A percentile compares a stretch with the other conserved stretches of the same genome.
These are phyloP conservation scores for Tolypocladium sp. DNA, from an alignment of 2,329 filamentous ascomycete species.

Conservation along the genomic window DNA sequence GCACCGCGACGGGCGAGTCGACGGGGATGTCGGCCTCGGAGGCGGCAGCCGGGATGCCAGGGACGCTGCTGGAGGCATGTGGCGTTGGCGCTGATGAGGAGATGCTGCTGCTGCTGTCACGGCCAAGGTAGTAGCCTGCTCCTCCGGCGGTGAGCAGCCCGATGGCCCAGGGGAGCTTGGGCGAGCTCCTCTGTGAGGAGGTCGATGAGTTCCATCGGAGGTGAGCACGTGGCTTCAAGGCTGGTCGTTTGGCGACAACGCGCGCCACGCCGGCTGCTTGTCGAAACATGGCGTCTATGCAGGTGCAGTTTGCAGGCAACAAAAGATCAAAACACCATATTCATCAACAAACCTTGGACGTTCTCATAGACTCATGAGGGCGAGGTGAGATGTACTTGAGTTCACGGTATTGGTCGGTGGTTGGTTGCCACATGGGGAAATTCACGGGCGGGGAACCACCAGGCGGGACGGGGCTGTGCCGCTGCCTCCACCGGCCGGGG, in stretches of 20 bases:
- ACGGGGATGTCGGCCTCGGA: constrained; percentile 12
- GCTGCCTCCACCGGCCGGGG: too few species aligned
- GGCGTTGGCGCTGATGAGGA: not conserved
- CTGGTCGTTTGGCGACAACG: not conserved
- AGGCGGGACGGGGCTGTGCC: not conserved
- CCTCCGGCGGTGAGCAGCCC: not conserved
- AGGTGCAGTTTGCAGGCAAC: not conserved
- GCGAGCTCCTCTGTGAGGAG: not conserved
- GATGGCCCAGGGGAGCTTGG: not conserved
- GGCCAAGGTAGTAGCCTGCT: not conserved
- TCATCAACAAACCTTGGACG: too few species aligned
- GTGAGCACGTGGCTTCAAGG: not conserved
- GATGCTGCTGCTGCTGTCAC: not conserved
- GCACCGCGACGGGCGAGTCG: constrained; percentile 15
- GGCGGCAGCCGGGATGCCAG: not conserved
- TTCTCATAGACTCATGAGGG: not conserved
- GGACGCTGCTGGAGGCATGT: not conserved
- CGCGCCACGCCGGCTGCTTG: not conserved
- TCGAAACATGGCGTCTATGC: not conserved
- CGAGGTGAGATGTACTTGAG: not conserved
- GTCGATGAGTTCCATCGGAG: not conserved
- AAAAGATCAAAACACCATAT: not conserved
- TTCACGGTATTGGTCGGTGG: not conserved
- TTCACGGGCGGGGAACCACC: not conserved
- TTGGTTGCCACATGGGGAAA: not conserved